Base-by-base conservation (phyloP, 1,284 basidiomycete genomes). In the Ceratobasidium sp. region DNA sequence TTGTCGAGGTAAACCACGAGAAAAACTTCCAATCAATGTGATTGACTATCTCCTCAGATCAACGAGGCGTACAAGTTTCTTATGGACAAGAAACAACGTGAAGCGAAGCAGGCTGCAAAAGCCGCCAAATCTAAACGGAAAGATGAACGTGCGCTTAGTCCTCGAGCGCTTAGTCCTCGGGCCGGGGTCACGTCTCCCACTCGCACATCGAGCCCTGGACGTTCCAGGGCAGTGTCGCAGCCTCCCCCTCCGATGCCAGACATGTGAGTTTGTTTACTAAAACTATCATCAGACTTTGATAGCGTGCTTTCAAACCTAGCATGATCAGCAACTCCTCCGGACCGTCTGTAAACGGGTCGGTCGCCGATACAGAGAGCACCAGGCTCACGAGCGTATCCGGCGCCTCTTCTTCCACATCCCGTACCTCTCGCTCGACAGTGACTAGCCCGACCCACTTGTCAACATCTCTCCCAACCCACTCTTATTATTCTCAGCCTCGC, bases 11-110 rank as follows among this genome's bases (percentile, higher is more conserved):
- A 6, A 12, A 46, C n/a, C 23, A 8, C 61, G 18, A 45, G 18
- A 39, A 41, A 53, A 39, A 39, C 16, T 3, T 21, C 18, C 60
- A 23, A 57, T 32, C 43, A 4, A n/a, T 21, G 30, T 12, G 43
- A 16, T 46, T 61, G 43, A 39, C 16, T 28, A 39, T 46, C 30
- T 3, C 8, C 41, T n/a, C n/a, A 67, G 64, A 67, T 67, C 50
- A 67, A 67, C 36, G 64, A 67, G 32, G 64, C 64, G 4, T 67
- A 67, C 34, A 67, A 67, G 64, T 14, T 45, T 34, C 50, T 67
- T 8, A 67, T 67, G 64, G 64, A 67, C 50, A 67, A 67, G 39
- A 67, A 67, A 50, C 48, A 53, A 32, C 48, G 64, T 9, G 64
- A 67, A 41, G 52, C 34, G 10, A 67, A 67, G 28, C 43, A 67